phyloP scores from a whole-genome alignment of 257 asterid genomes.

The Plectranthus barbatus region DNA sequence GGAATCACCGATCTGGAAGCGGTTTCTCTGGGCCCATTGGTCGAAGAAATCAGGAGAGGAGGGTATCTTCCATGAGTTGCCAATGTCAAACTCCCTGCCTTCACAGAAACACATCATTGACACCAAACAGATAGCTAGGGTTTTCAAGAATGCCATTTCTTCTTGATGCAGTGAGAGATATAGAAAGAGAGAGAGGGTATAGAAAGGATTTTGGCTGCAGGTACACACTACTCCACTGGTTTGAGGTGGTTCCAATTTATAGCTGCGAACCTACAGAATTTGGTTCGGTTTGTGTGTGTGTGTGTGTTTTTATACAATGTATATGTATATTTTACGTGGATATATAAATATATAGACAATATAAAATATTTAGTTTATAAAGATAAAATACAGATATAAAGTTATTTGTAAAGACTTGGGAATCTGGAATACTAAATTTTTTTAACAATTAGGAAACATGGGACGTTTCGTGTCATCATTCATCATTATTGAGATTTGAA shows the following conservation, averaged over 20 bases:
- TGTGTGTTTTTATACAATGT: no score
- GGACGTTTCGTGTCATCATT: constrained; percentile 20
- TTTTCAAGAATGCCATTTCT: constrained; percentile 31
- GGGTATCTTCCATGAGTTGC: constrained; percentile 45
- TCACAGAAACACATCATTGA: constrained; percentile 18
- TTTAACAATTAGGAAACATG: background rate
- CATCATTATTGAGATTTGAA: background rate
- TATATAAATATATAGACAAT: no score
- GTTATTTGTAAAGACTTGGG: no score
- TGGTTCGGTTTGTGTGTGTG: no score
- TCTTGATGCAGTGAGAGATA: background rate
- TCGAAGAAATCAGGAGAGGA: constrained; percentile 34
- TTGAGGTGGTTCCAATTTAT: background rate
- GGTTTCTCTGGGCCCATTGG: constrained; percentile 39
- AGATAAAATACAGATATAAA: no score
- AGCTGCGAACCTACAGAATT: background rate
- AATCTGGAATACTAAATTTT: background rate
- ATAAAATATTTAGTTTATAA: no score
- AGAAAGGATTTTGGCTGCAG: background rate
- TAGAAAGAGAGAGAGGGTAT: background rate
- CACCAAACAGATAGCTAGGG: constrained; percentile 18
- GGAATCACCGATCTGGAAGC: constrained; percentile 52
- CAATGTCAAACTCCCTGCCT: constrained; percentile 32
- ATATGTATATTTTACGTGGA: no score
- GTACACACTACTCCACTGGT: no score